These are phyloP conservation scores for Juglanconis oblonga DNA, from an alignment of 2,329 filamentous ascomycete species.

Conservation along the genomic window DNA sequence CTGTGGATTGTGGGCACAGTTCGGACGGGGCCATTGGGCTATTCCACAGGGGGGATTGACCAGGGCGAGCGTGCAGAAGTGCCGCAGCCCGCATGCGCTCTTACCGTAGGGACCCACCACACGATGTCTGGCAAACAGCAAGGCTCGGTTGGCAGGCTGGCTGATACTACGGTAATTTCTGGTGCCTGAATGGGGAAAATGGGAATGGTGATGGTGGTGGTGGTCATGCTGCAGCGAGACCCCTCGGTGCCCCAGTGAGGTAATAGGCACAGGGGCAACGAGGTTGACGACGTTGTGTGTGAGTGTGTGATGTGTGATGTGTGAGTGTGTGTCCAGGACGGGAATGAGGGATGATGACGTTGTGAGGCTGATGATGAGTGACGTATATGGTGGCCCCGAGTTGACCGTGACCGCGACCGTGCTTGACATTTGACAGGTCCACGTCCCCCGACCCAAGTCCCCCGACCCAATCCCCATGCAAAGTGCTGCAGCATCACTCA, in stretches of 20 bases:
- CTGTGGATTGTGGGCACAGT: too few relatives aligned
- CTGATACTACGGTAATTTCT: neutral
- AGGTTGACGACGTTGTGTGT: neutral
- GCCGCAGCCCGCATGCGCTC: neutral
- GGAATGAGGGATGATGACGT: neutral
- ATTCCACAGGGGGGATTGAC: neutral
- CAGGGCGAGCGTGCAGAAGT: neutral
- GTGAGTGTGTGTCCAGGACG: too few relatives aligned
- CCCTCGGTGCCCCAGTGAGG: too few relatives aligned
- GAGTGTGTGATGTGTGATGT: too few relatives aligned
- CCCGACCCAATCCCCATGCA: neutral
- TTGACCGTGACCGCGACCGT: neutral
- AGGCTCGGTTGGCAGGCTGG: neutral
- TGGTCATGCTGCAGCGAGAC: too few relatives aligned
- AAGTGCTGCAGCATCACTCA: neutral
- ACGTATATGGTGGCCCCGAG: neutral
- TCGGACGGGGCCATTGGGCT: too few relatives aligned
- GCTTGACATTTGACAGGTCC: neutral
- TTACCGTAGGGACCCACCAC: neutral
- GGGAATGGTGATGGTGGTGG: too few relatives aligned
- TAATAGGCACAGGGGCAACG: too few relatives aligned
- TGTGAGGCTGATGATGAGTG: neutral
- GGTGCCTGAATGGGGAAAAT: neutral
- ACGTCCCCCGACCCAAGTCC: too few relatives aligned
- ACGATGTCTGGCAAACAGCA: neutral